Conservation (phyloP, 495 filamentous ascomycete genomes). For the Clohesyomyces aquaticus region DNA sequence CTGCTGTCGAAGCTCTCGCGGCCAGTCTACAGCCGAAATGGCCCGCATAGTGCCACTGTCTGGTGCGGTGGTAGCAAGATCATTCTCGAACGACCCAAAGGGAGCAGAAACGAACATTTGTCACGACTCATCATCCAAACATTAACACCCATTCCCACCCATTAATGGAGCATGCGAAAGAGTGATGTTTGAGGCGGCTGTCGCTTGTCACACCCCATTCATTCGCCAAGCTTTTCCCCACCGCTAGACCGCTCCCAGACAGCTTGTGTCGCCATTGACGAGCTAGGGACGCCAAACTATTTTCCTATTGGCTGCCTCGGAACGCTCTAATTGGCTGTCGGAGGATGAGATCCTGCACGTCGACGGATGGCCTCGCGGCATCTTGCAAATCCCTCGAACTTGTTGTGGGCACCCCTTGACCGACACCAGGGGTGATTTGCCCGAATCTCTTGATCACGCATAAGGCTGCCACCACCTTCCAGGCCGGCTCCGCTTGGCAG, state of each 20-base stretch:
- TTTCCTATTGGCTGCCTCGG: conserved; percentile 19
- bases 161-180: background rate
- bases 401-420: conserved; percentile 1
- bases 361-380: conserved; percentile 5
- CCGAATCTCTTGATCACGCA: background rate
- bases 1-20: no score
- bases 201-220: conserved; percentile 1
- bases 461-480: background rate
- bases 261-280: conserved; percentile 5
- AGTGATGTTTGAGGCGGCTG: conserved; percentile 4
- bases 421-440: background rate
- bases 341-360: conserved; percentile 21
- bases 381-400: conserved; percentile 6
- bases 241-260: conserved; percentile 1
- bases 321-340: conserved; percentile 20
- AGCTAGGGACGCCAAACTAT: background rate
- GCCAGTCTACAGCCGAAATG: no score
- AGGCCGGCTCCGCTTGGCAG: background rate
- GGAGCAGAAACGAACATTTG: conserved; percentile 12
- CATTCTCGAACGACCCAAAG: background rate
- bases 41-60: background rate
- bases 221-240: background rate
- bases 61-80: background rate
- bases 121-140: conserved; percentile 6
- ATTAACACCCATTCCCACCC: conserved; percentile 2